These are phyloP conservation scores for Colletotrichum musae DNA, from an alignment of 2,329 filamentous ascomycete species.

Conservation along the genomic window DNA sequence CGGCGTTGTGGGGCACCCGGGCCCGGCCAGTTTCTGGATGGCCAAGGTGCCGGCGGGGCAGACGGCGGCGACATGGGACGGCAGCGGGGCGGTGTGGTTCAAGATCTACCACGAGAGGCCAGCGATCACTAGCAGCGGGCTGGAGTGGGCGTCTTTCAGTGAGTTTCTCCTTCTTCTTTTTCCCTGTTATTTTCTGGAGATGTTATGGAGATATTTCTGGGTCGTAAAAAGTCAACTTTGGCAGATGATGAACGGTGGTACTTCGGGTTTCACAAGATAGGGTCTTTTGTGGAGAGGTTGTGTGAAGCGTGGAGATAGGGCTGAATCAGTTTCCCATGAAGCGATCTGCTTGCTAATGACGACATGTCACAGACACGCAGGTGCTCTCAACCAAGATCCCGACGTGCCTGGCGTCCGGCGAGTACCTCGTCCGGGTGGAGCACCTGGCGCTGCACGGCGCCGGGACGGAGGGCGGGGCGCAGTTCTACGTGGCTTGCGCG, in stretches of 20 bases:
- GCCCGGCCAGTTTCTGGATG: constrained; percentile 55
- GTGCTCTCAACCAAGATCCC: constrained; percentile 31
- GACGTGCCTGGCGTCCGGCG: constrained; percentile 48
- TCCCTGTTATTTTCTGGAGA: neutral
- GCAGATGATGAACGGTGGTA: neutral
- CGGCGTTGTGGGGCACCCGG: constrained; percentile 55
- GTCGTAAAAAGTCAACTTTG: neutral
- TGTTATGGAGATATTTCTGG: neutral
- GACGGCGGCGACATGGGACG: constrained; percentile 50
- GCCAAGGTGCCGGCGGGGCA: constrained; percentile 53
- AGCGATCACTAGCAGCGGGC: constrained; percentile 50
- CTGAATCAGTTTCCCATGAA: constrained; percentile 24
- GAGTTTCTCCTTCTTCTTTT: constrained; percentile 14
- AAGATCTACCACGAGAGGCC: constrained; percentile 56
- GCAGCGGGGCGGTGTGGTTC: constrained; percentile 53
- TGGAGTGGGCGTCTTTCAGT: constrained; percentile 58
- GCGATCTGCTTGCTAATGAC: neutral
- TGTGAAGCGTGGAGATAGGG: constrained; percentile 16
- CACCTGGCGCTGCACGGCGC: constrained; percentile 64
- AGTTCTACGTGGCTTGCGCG: constrained; percentile 61
- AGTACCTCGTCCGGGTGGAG: constrained; percentile 65
- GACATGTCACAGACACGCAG: constrained; percentile 12
- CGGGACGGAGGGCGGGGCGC: constrained; percentile 56
- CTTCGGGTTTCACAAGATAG: constrained; percentile 23
- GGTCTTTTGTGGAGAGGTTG: constrained; percentile 12